Conservation (phyloP, 345 rosid species). For the Lumnitzera littorea region DNA sequence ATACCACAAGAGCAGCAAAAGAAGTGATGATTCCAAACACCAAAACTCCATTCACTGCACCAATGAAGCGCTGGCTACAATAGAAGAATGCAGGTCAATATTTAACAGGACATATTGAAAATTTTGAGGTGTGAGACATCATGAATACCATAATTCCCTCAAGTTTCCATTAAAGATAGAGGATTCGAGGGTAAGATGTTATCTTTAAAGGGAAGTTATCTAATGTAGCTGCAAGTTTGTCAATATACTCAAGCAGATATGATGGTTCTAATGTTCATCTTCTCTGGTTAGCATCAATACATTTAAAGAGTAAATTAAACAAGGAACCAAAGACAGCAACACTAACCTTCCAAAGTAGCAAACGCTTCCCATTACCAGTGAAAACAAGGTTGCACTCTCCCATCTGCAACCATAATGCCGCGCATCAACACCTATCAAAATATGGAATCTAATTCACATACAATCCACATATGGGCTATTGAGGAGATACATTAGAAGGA, state of each 20-base stretch:
- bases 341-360: constrained; percentile 91
- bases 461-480: not conserved
- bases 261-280: not conserved
- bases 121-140: too few species aligned
- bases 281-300: not conserved
- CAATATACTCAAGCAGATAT: too few species aligned
- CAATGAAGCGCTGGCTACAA: constrained; percentile 82
- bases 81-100: not conserved
- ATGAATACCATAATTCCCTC: too few species aligned
- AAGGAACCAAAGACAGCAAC: not conserved
- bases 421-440: constrained; percentile 23
- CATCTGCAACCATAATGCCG: constrained; percentile 65
- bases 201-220: too few species aligned
- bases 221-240: too few species aligned
- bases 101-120: too few species aligned
- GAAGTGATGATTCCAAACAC: constrained; percentile 60
- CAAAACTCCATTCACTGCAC: constrained; percentile 75
- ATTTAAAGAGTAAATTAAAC: not conserved
- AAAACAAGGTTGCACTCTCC: constrained; percentile 74
- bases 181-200: not conserved
- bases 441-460: constrained; percentile 10
- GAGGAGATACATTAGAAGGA: not conserved
- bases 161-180: too few species aligned
- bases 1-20: constrained; percentile 86
- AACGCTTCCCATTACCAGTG: constrained; percentile 64